phyloP scores from a whole-genome alignment of 331 rosid genomes.

The Acacia pycnantha region DNA sequence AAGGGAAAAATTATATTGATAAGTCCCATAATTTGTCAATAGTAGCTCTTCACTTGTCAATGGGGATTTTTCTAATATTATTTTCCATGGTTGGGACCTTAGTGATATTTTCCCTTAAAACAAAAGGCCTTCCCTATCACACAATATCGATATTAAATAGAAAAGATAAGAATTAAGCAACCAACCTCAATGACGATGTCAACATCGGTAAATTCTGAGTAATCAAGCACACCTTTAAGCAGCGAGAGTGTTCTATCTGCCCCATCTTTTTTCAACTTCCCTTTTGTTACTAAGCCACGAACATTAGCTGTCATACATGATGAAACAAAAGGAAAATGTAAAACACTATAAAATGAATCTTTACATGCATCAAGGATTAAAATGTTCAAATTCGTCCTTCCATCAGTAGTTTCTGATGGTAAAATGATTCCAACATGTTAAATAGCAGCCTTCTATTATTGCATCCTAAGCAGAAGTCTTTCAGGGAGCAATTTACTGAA shows the following conservation, averaged over 20 bases:
- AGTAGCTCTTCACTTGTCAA: too few species aligned
- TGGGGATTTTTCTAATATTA: too few species aligned
- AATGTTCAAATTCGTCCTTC: not conserved
- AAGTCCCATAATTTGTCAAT: too few species aligned
- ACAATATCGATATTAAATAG: not conserved
- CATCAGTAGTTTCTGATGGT: not conserved
- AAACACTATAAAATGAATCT: constrained; percentile 1
- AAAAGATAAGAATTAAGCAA: constrained; percentile 25
- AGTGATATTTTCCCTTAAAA: not conserved
- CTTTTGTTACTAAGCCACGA: constrained; percentile 57
- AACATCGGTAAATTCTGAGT: constrained; percentile 76
- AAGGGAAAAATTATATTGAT: too few species aligned
- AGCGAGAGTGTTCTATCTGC: constrained; percentile 57
- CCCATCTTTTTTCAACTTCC: constrained; percentile 69
- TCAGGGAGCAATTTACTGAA: not conserved
- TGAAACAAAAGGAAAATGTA: constrained; percentile 6
- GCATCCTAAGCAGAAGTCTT: not conserved
- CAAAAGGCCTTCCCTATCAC: not conserved
- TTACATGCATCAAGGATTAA: constrained; percentile 14
- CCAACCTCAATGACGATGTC: constrained; percentile 96
- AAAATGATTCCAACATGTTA: not conserved
- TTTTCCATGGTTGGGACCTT: too few species aligned
- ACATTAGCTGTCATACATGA: constrained; percentile 62
- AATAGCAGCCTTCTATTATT: not conserved
- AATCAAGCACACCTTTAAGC: constrained; percentile 88